Evolutionary conservation across 1,139 yeast genomes (phyloP).

Genomic region (Chernovozyma sophiae-reginae): DNA sequence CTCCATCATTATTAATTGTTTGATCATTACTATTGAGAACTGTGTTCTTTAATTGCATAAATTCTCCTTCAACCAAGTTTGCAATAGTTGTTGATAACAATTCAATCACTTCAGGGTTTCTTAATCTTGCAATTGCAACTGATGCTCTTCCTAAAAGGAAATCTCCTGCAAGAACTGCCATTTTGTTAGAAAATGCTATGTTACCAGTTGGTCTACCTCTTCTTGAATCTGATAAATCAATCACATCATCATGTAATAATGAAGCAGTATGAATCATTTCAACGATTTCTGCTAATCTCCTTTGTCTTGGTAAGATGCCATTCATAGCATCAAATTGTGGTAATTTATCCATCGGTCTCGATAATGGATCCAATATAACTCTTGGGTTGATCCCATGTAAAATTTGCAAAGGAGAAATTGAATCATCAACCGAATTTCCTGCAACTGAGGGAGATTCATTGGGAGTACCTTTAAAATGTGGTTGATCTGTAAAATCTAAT

Average conservation of each 20-base stretch:
- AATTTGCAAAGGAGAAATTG: constrained; percentile 75
- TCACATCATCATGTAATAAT: constrained; percentile 94
- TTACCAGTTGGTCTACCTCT: constrained; percentile 91
- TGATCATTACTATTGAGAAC: constrained; percentile 51
- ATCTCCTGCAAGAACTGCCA: constrained; percentile 97
- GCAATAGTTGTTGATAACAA: constrained; percentile 94
- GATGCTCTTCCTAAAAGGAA: constrained; percentile 93
- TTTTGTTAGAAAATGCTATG: constrained; percentile 89
- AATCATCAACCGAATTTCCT: constrained; percentile 52
- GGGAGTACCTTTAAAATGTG: constrained; percentile 53
- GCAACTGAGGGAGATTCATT: constrained; percentile 40
- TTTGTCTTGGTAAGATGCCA: constrained; percentile 88
- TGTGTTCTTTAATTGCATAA: constrained; percentile 95
- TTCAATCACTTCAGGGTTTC: constrained; percentile 97
- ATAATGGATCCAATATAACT: constrained; percentile 74
- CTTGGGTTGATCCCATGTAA: constrained; percentile 87
- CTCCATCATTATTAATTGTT: constrained; percentile 47
- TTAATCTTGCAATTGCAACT: constrained; percentile 84
- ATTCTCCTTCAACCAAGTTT: constrained; percentile 95
- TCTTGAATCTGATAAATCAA: constrained; percentile 87
- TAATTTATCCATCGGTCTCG: constrained; percentile 72
- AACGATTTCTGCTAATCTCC: constrained; percentile 93
- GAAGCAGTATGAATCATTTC: constrained; percentile 99
- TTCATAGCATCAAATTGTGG: constrained; percentile 57
- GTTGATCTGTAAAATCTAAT: constrained; percentile 62